Base-by-base conservation (phyloP, 139 green algal genomes). In the Parachlorella kessleri region DNA sequence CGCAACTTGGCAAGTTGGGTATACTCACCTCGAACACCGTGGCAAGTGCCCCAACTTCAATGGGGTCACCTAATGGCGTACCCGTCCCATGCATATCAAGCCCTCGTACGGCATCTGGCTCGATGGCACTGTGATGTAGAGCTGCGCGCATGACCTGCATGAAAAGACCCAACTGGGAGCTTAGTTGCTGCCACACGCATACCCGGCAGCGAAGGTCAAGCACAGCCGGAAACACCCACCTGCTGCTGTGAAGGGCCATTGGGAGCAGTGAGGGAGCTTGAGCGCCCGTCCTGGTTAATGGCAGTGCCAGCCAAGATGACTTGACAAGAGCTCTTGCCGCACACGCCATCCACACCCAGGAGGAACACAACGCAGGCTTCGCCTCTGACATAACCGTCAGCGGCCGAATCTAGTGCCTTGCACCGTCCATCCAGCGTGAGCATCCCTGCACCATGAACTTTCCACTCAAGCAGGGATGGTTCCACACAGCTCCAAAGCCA, bases 21-120 rank as follows among this genome's bases (percentile, higher is more conserved):
- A n/a, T 9, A 90, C 39, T 0, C 76, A 72, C 73, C 59, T 73
- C 55, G 48, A 85, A 73, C 55, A 83, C 75, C 23, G 75, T 73
- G 38, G 66, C 55, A 23, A 82, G 73, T 10, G 90, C 92, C 3
- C 92, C 90, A 2, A 95, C 74, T 75, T 98, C 94, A 40, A 98
- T 97, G 53, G 93, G 91, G 68, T 98, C 94, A 8, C 94, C 89
- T 35, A 96, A 86, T 23, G 87, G 4, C 4, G 92, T 95, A 28
- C 91, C 92, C 33, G 89, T 92, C 26, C 89, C 89, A 68, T 93
- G 89, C 88, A 92, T 84, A 36, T 83, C 73, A 55, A 92, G 55
- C 3, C 38, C 55, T 28, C 8, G 18, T 10, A 87, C 53, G 3
- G 77, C 90, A 59, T 33, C 41, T 2, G 9, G 1, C 39, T 6